phyloP scores from a whole-genome alignment of 73 alveolate genomes.

The Urostyla sp. region DNA sequence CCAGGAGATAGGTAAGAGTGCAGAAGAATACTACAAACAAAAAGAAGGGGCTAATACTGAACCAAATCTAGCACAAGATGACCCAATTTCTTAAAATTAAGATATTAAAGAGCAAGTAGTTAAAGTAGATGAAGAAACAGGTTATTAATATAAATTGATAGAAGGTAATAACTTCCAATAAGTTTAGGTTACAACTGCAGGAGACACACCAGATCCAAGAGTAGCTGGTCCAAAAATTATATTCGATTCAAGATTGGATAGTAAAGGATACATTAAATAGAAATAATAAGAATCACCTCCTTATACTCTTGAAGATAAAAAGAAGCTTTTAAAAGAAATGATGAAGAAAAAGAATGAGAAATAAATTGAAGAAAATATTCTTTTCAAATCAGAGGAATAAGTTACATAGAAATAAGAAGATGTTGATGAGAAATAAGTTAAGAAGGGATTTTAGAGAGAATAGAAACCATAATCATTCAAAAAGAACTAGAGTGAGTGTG shows the following conservation, averaged over 20 bases:
- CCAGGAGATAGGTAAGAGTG: conserved; percentile 60
- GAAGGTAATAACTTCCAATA: conserved; percentile 7
- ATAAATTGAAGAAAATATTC: background rate
- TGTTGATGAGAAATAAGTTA: no score
- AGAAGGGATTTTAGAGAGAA: no score
- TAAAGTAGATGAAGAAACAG: conserved; percentile 3
- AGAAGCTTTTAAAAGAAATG: conserved; percentile 28
- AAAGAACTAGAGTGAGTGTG: no score
- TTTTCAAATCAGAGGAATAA: background rate
- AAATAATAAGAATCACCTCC: conserved; percentile 46
- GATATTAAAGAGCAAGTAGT: background rate
- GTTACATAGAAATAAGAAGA: no score
- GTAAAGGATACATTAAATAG: conserved; percentile 13
- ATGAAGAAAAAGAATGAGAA: conserved; percentile 1
- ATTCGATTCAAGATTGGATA: conserved; percentile 51
- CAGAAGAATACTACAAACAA: conserved; percentile 51
- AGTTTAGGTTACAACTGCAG: conserved; percentile 3
- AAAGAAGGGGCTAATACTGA: background rate
- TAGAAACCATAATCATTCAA: no score
- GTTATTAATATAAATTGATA: background rate
- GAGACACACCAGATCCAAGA: conserved; percentile 54
- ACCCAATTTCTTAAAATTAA: background rate
- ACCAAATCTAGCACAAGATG: background rate
- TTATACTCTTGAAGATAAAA: conserved; percentile 47
- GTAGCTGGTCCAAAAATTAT: conserved; percentile 41